phyloP scores from a whole-genome alignment of 805 yeast species.

The Deakozyma indianensis region DNA sequence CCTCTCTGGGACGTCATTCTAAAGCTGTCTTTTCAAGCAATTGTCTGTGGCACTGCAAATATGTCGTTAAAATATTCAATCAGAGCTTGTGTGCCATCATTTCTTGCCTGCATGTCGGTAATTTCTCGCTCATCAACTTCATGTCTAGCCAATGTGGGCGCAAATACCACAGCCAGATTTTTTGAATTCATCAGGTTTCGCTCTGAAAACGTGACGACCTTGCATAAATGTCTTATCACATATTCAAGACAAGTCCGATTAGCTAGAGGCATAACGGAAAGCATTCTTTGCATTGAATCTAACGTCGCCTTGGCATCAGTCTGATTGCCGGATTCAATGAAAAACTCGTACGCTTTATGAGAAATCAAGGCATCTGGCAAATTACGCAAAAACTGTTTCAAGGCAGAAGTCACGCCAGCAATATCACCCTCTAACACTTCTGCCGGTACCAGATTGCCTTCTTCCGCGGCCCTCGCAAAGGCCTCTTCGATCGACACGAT shows the following conservation, averaged over 20 bases:
- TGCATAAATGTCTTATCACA: slow-evolving; percentile 50
- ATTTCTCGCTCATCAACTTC: slow-evolving; percentile 68
- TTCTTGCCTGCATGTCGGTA: slow-evolving; percentile 68
- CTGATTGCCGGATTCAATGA: slow-evolving; percentile 35
- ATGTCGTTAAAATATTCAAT: slow-evolving; percentile 17
- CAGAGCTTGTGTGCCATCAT: slow-evolving; percentile 62
- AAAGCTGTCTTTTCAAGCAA: no score
- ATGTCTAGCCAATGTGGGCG: slow-evolving; percentile 82
- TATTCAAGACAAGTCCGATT: slow-evolving; percentile 43
- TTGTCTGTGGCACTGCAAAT: no score
- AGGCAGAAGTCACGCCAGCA: slow-evolving; percentile 71
- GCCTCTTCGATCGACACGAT: slow-evolving; percentile 31
- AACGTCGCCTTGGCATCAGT: slow-evolving; percentile 21
- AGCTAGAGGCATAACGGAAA: slow-evolving; percentile 47
- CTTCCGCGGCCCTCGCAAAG: slow-evolving; percentile 22
- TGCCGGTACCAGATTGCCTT: slow-evolving; percentile 13
- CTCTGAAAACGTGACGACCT: slow-evolving; percentile 37
- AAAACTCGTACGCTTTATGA: slow-evolving; percentile 49
- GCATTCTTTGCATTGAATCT: slow-evolving; percentile 30
- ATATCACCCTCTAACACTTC: slow-evolving; percentile 47
- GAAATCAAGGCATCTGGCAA: slow-evolving; percentile 79
- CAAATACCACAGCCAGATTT: slow-evolving; percentile 83
- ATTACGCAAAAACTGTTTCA: slow-evolving; percentile 75
- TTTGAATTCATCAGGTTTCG: slow-evolving; percentile 69
- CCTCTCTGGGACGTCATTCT: no score